phyloP scores from a whole-genome alignment of 345 rosid genomes.

The Theobroma cacao region DNA sequence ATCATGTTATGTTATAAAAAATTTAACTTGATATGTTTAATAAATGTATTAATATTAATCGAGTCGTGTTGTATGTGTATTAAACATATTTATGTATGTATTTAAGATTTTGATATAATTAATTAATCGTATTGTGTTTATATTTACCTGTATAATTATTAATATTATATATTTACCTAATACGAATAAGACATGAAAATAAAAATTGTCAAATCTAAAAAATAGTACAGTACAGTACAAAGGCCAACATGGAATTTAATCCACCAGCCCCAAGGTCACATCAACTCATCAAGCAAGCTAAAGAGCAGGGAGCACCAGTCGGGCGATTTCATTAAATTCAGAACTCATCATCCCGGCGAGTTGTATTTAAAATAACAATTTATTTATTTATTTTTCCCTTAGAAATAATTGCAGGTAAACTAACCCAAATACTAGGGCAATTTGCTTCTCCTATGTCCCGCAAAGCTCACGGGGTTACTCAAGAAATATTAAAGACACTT shows the following conservation, averaged over 20 bases:
- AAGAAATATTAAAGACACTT: conserved; percentile 20
- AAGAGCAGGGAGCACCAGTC: neutral
- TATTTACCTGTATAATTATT: no score
- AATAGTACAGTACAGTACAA: neutral
- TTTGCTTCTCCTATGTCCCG: neutral
- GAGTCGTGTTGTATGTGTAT: no score
- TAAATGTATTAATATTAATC: no score
- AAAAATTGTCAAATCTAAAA: no score
- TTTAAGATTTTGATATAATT: no score
- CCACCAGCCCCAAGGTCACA: neutral
- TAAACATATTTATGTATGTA: no score
- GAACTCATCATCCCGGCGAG: conserved; percentile 10
- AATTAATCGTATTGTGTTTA: no score
- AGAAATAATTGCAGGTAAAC: neutral
- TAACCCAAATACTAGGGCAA: conserved; percentile 7
- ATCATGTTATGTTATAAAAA: no score
- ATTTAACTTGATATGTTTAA: no score
- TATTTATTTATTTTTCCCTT: neutral
- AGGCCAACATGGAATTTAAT: neutral
- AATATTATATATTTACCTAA: no score
- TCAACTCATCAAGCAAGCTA: neutral
- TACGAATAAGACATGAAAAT: no score
- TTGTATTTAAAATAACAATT: neutral
- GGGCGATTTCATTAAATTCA: neutral
- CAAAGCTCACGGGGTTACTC: conserved; percentile 25